Conservation (phyloP, 495 filamentous ascomycete genomes). For the Glutinoglossum americanum region DNA sequence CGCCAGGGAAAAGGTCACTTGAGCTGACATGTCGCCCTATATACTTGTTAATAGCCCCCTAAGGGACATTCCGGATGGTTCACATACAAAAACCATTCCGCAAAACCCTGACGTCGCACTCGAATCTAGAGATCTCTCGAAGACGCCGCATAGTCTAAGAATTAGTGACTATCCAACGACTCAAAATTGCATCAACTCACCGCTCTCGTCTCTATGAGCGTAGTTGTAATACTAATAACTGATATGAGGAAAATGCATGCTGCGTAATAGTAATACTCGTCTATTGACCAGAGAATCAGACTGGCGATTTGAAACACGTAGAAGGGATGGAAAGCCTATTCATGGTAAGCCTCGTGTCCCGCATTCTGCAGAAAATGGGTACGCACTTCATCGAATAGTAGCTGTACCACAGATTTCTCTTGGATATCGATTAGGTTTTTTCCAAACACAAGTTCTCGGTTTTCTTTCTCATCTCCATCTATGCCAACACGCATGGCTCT, state of each 20-base stretch:
- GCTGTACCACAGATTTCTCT: slow-evolving; percentile 58
- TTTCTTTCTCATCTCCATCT: slow-evolving; percentile 71
- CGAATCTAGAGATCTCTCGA: slow-evolving; percentile 80
- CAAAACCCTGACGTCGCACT: slow-evolving; percentile 83
- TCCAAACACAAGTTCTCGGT: slow-evolving; percentile 70
- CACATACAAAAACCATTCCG: slow-evolving; percentile 81
- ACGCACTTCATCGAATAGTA: slow-evolving; percentile 74
- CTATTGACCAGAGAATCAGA: slow-evolving; percentile 80
- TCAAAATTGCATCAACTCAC: slow-evolving; percentile 24
- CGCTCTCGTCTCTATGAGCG: slow-evolving; percentile 72
- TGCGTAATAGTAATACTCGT: slow-evolving; percentile 96
- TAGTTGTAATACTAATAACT: slow-evolving; percentile 70
- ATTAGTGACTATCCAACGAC: background rate
- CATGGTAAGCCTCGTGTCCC: background rate
- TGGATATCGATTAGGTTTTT: slow-evolving; percentile 77
- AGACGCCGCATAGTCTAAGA: slow-evolving; percentile 68
- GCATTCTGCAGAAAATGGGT: slow-evolving; percentile 1
- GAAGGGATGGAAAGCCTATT: slow-evolving; percentile 82
- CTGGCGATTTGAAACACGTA: slow-evolving; percentile 97
- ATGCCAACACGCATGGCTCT: slow-evolving; percentile 60
- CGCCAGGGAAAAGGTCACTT: slow-evolving; percentile 77
- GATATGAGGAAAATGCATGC: slow-evolving; percentile 92
- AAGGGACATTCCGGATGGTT: background rate
- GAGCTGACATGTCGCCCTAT: slow-evolving; percentile 71
- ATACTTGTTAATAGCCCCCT: background rate